Evolutionary conservation across 345 rosid species (phyloP).

Genomic region (Moricandia moricandioides): DNA sequence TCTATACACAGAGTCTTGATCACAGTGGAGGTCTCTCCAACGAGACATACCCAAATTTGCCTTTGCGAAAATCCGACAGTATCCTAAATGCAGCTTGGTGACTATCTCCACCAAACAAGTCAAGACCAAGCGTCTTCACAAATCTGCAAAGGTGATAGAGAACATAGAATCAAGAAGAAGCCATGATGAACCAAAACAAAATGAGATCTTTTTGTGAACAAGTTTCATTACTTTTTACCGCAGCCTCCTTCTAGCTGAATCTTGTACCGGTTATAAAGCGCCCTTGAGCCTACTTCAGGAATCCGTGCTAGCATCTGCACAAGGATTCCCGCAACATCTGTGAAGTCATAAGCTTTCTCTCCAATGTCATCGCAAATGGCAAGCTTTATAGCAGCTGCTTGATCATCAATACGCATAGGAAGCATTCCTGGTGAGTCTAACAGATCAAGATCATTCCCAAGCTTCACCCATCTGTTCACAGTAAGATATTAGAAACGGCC

Average conservation of each 20-base stretch:
- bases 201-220: background rate
- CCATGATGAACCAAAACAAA: background rate
- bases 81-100: conserved; percentile 82
- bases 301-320: conserved; percentile 72
- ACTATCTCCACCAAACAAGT: conserved; percentile 77
- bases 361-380: conserved; percentile 97
- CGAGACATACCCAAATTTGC: conserved; percentile 76
- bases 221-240: conserved; percentile 58
- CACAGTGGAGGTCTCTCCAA: conserved; percentile 76
- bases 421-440: conserved; percentile 90
- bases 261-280: conserved; percentile 70
- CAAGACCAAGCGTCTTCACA: conserved; percentile 64
- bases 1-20: background rate
- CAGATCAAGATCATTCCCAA: conserved; percentile 84
- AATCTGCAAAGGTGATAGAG: conserved; percentile 49
- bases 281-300: conserved; percentile 63
- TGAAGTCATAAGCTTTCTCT: conserved; percentile 80
- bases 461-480: conserved; percentile 66
- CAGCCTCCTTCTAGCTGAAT: conserved; percentile 49
- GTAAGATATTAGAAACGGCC: background rate
- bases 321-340: conserved; percentile 85
- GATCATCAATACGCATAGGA: conserved; percentile 92
- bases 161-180: background rate
- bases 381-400: conserved; percentile 88
- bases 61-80: conserved; percentile 84